phyloP scores from a whole-genome alignment of 2,329 filamentous ascomycete genomes.

The Aspergillus sp. region DNA sequence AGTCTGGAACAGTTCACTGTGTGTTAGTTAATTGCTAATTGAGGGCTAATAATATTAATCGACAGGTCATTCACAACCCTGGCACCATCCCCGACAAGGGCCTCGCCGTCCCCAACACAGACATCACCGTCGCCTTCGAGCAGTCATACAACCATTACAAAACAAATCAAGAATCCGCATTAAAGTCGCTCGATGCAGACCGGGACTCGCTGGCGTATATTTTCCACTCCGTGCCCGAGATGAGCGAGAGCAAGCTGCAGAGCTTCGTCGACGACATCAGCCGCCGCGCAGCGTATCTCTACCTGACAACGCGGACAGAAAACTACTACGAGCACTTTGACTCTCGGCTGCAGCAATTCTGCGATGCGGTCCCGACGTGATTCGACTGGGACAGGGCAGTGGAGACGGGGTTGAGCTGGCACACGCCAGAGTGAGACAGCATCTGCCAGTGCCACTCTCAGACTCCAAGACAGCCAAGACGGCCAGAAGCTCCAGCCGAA shows the following conservation, averaged over 20 bases:
- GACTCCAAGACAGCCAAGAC: background rate
- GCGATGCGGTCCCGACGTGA: slow-evolving; percentile 11
- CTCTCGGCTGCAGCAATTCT: slow-evolving; percentile 5
- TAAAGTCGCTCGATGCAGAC: background rate
- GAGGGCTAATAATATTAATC: background rate
- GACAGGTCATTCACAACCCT: slow-evolving; percentile 18
- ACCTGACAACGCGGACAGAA: slow-evolving; percentile 5
- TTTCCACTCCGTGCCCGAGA: slow-evolving; percentile 12
- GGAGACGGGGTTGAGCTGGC: background rate
- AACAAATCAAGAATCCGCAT: background rate
- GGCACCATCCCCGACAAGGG: slow-evolving; percentile 14
- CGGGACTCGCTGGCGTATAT: slow-evolving; percentile 12
- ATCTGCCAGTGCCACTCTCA: no score
- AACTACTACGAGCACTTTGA: slow-evolving; percentile 16
- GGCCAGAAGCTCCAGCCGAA: background rate
- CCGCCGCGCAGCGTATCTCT: slow-evolving; percentile 13
- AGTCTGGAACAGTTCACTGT: background rate
- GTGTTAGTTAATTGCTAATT: no score
- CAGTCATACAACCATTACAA: slow-evolving; percentile 13
- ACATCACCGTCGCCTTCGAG: slow-evolving; percentile 17
- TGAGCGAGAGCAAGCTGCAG: slow-evolving; percentile 5
- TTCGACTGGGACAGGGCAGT: background rate
- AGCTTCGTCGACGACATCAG: slow-evolving; percentile 12
- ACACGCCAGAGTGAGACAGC: background rate
- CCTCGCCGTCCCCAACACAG: slow-evolving; percentile 6